phyloP scores from a whole-genome alignment of 1,284 basidiomycete genomes.

The Trichosporon inkin region DNA sequence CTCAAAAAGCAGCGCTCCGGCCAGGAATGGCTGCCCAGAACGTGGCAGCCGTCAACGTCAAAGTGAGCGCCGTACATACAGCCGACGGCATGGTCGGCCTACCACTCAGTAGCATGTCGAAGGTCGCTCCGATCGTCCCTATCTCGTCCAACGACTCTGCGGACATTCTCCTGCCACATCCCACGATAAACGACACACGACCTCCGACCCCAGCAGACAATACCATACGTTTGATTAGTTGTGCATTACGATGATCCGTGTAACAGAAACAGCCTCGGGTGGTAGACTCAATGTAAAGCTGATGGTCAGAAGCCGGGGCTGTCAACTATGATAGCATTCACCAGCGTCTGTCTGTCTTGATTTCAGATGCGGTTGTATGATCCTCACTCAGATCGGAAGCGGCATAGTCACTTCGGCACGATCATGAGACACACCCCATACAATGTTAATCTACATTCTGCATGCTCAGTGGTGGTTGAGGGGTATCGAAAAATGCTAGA shows the following conservation, averaged over 20 bases:
- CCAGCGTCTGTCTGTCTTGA: too few relatives aligned
- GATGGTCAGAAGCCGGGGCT: too few relatives aligned
- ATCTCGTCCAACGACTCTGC: neutral
- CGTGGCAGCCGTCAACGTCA: constrained; percentile 2
- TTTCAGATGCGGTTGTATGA: too few relatives aligned
- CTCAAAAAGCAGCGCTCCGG: constrained; percentile 23
- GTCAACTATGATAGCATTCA: too few relatives aligned
- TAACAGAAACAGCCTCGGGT: too few relatives aligned
- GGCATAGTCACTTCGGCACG: too few relatives aligned
- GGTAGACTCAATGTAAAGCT: too few relatives aligned
- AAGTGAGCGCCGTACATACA: neutral
- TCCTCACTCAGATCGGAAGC: too few relatives aligned
- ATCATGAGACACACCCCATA: too few relatives aligned
- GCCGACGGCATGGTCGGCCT: neutral
- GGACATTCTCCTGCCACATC: neutral
- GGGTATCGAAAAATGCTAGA: constrained; percentile 3
- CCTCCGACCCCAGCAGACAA: neutral
- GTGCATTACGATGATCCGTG: constrained; percentile 18
- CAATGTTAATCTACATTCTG: neutral
- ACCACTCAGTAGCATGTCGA: neutral
- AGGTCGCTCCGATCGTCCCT: neutral
- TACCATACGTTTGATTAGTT: constrained; percentile 17
- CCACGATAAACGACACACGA: constrained; percentile 6
- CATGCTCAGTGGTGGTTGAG: constrained; percentile 7
- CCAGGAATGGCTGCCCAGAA: constrained; percentile 18